Conservation (phyloP, 2,329 filamentous ascomycete species). For the Huntiella bhutanensis region DNA sequence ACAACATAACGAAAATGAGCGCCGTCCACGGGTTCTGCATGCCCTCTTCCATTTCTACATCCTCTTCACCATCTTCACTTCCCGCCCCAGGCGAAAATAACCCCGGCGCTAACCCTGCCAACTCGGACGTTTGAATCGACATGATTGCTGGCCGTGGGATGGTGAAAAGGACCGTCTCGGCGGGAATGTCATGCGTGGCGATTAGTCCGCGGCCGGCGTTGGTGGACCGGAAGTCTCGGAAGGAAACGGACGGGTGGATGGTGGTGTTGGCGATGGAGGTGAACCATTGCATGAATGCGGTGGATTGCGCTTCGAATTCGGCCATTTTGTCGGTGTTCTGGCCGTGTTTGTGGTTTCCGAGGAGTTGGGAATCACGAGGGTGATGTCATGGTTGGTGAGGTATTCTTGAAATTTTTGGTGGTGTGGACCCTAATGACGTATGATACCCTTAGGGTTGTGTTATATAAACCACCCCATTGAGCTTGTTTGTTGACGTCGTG, state of each 20-base stretch:
- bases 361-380: too few relatives aligned
- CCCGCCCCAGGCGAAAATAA: conserved; percentile 22
- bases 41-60: conserved; percentile 18
- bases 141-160: conserved; percentile 58
- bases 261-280: conserved; percentile 29
- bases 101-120: conserved; percentile 37
- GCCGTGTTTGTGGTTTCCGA: too few relatives aligned
- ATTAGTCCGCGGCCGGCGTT: conserved; percentile 43
- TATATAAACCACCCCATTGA: too few relatives aligned
- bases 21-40: conserved; percentile 35
- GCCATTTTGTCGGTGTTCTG: conserved; percentile 14
- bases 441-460: too few relatives aligned
- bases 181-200: conserved; percentile 46
- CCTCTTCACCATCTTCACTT: conserved; percentile 16
- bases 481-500: too few relatives aligned
- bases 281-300: conserved; percentile 35
- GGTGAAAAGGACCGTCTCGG: conserved; percentile 62
- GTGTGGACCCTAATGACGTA: too few relatives aligned
- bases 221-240: conserved; percentile 31
- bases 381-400: too few relatives aligned
- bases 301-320: conserved; percentile 25
- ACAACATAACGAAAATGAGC: conserved; percentile 61
- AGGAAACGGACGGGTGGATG: conserved; percentile 32
- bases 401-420: too few relatives aligned
- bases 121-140: conserved; percentile 50